phyloP scores from a whole-genome alignment of 1,284 basidiomycete genomes.

The Pseudozyma sp. region DNA sequence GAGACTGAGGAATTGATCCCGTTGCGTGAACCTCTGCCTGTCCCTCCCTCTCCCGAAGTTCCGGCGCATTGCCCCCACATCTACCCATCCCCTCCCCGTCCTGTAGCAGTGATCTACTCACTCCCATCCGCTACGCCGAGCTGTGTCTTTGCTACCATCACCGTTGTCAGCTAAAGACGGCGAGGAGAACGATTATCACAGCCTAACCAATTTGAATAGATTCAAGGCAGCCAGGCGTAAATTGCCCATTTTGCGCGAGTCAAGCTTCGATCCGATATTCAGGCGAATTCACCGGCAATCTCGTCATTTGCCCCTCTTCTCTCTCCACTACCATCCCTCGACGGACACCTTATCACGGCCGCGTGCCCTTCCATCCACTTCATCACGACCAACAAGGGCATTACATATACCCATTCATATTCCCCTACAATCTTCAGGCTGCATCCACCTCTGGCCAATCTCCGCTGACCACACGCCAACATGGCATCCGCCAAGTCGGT shows the following conservation, averaged over 20 bases:
- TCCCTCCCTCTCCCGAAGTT: conserved; percentile 1
- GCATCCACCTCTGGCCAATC: not conserved
- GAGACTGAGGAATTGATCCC: not conserved
- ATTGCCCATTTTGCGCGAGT: no score
- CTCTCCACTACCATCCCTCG: not conserved
- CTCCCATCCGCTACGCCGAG: no score
- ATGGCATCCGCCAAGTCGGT: conserved; percentile 43
- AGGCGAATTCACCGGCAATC: not conserved
- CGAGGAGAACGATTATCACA: not conserved
- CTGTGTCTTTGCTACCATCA: no score
- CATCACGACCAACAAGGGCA: not conserved
- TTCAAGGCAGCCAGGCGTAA: no score
- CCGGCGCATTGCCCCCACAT: not conserved
- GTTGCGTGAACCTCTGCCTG: not conserved
- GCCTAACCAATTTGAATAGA: not conserved
- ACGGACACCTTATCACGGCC: not conserved
- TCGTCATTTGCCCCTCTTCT: not conserved
- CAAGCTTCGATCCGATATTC: not conserved
- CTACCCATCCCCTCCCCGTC: not conserved
- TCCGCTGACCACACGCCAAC: conserved; percentile 2
- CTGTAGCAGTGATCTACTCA: no score
- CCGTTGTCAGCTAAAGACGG: not conserved
- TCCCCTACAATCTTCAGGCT: not conserved
- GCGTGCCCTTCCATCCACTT: not conserved
- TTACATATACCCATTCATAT: not conserved